Conservation (phyloP, 2,329 filamentous ascomycete species). For the Phyllosticta citribraziliensis region DNA sequence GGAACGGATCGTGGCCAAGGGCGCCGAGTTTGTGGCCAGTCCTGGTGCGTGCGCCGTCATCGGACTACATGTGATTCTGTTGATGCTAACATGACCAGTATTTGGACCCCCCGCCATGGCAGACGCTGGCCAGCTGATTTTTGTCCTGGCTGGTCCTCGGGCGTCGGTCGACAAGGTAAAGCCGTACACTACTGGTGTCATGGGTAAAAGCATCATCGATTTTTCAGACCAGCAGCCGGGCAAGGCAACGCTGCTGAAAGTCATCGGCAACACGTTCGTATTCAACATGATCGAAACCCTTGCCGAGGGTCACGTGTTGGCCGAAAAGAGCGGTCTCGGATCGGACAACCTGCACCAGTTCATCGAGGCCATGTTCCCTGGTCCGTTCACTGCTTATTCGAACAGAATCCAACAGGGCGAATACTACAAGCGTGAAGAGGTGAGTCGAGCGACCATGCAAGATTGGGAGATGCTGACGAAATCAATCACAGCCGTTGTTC, state of each 20-base stretch:
- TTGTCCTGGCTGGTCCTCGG: constrained; percentile 59
- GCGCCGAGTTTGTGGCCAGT: constrained; percentile 65
- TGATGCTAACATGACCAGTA: constrained; percentile 32
- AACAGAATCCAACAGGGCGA: constrained; percentile 65
- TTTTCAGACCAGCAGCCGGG: constrained; percentile 59
- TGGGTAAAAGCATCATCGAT: constrained; percentile 58
- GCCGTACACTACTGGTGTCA: constrained; percentile 65
- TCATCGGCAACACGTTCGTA: constrained; percentile 81
- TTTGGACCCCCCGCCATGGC: constrained; percentile 65
- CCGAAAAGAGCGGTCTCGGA: constrained; percentile 72
- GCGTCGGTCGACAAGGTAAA: constrained; percentile 52
- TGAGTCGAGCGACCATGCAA: constrained; percentile 1
- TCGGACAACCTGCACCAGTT: constrained; percentile 60
- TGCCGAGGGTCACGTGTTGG: constrained; percentile 66
- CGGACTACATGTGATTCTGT: constrained; percentile 4
- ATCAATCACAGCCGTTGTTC: constrained; percentile 54
- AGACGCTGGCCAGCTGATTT: constrained; percentile 60
- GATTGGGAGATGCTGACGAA: background rate
- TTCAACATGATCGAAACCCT: constrained; percentile 73
- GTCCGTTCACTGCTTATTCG: constrained; percentile 65
- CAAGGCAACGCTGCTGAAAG: constrained; percentile 62
- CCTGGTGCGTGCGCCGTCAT: constrained; percentile 36
- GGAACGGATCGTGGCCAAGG: constrained; percentile 45
- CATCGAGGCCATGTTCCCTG: constrained; percentile 64
- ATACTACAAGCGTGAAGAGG: constrained; percentile 62